These are phyloP conservation scores for Wickerhamiella kazuoi DNA, from an alignment of 805 yeast genomes.

Conservation along the genomic window DNA sequence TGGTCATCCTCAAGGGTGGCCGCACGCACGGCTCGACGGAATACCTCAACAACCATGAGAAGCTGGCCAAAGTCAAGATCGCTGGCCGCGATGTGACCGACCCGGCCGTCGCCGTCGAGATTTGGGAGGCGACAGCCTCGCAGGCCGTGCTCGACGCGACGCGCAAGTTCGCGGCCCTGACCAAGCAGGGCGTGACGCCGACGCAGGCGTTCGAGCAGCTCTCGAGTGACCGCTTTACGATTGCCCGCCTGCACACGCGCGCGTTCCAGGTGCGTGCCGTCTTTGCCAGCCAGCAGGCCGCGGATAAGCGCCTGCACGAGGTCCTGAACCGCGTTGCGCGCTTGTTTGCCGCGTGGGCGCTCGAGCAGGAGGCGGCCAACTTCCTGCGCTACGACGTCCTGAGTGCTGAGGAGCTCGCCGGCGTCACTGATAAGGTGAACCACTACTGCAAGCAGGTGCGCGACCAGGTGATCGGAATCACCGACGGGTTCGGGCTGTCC, in stretches of 20 bases:
- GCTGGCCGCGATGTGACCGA: conserved; percentile 13
- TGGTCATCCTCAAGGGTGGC: conserved; percentile 25
- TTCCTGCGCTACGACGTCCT: conserved; percentile 51
- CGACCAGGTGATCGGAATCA: conserved; percentile 54
- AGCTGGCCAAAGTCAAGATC: conserved; percentile 9
- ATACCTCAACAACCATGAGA: conserved; percentile 21
- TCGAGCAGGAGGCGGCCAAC: conserved; percentile 53
- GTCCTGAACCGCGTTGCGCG: conserved; percentile 38
- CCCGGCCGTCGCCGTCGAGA: conserved; percentile 17
- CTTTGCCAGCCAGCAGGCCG: conserved; percentile 21
- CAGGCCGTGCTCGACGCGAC: conserved; percentile 19
- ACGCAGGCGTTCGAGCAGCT: conserved; percentile 24
- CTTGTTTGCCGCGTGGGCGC: conserved; percentile 44
- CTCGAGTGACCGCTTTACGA: conserved; percentile 23
- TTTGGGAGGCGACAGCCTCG: conserved; percentile 23
- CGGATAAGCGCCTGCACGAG: conserved; percentile 28
- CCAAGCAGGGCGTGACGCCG: conserved; percentile 11
- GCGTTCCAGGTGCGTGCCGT: conserved; percentile 21
- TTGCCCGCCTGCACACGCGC: conserved; percentile 24
- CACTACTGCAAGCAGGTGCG: conserved; percentile 35
- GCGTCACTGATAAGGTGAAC: conserved; percentile 27
- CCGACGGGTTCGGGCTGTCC: conserved; percentile 69
- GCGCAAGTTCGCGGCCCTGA: conserved; percentile 12
- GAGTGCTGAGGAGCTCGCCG: conserved; percentile 30
- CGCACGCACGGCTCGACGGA: conserved; percentile 27